Evolutionary conservation across 352 stramenopile species (phyloP), one percentile per base, ranked within the genome.

Genomic region (Globisporangium megalacanthum): DNA sequence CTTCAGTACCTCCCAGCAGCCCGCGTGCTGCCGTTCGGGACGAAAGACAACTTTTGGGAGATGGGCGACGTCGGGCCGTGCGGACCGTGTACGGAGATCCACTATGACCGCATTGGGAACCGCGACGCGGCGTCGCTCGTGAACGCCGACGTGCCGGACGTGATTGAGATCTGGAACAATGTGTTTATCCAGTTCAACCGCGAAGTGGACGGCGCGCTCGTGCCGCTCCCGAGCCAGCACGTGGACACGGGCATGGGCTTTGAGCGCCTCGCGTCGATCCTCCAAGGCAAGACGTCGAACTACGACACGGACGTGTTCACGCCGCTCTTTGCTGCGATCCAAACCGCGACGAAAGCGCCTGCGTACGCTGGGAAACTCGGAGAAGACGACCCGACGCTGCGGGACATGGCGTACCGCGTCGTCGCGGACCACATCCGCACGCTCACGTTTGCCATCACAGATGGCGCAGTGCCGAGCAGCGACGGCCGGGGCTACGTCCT

Each of bases 151-250:
- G 77, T 98, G 75, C 96, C 97, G 7, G 85, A 99, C 62, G 96
- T 99, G 9, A 97, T 99, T 68, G 97, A 99, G 82, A 99, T 99
- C 66, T 99, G 97, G 97, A 99, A 99, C 84, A 94, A 99, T 45
- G 97, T 99, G 56, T 99, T 99, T 61, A 99, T 99, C 68, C 95
- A 98, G 79, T 98, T 97, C 73, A 98, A 99, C 73, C 89, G 96
- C 47, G 93, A 99, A 58, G 74, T 88, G 41, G 83, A 89, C 50
- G 87, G 87, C 45, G 81, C 76, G 51, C 77, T 99, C 39, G 75
- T 96, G 52, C 48, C 71, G 4, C 69, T 99, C n/a, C 97, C 97
- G 3, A 80, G 82, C 60, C 88, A 98, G 69, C 96, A 99, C 79
- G 94, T 99, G 36, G 97, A 99, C 77, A 99, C 97, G 6, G 97